phyloP scores from a whole-genome alignment of 1,139 yeast species.

The Geotrichum klebahnii region DNA sequence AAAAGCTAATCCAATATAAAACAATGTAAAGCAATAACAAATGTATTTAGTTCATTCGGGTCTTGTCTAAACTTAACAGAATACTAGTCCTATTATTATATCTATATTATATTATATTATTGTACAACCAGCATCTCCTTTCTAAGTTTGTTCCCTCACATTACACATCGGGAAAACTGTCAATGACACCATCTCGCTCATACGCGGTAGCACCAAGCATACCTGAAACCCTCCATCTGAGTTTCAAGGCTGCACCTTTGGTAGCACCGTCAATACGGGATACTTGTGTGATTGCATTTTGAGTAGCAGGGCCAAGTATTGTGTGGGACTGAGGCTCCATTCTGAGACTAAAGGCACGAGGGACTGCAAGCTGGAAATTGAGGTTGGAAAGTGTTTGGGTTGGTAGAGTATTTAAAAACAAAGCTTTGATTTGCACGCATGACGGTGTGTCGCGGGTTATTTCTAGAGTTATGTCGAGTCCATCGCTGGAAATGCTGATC shows the following conservation, averaged over 20 bases:
- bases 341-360: constrained; percentile 61
- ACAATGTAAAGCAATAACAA: no score
- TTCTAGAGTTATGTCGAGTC: neutral
- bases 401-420: constrained; percentile 46
- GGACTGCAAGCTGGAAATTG: constrained; percentile 76
- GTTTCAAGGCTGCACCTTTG: constrained; percentile 47
- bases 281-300: constrained; percentile 55
- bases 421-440: constrained; percentile 46
- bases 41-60: no score
- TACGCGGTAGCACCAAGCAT: constrained; percentile 36
- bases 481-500: constrained; percentile 42
- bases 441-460: constrained; percentile 39
- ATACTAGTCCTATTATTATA: no score
- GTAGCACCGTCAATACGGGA: constrained; percentile 52
- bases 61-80: no score
- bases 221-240: constrained; percentile 78
- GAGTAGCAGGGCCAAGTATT: constrained; percentile 48
- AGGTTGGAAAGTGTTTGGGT: constrained; percentile 45
- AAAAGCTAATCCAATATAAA: no score
- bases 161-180: constrained; percentile 8
- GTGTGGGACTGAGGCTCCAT: constrained; percentile 69
- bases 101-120: no score
- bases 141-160: no score
- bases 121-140: no score
- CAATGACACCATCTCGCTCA: constrained; percentile 28